phyloP scores from a whole-genome alignment of 208 protist genomes.

The Phytomonas francai region DNA sequence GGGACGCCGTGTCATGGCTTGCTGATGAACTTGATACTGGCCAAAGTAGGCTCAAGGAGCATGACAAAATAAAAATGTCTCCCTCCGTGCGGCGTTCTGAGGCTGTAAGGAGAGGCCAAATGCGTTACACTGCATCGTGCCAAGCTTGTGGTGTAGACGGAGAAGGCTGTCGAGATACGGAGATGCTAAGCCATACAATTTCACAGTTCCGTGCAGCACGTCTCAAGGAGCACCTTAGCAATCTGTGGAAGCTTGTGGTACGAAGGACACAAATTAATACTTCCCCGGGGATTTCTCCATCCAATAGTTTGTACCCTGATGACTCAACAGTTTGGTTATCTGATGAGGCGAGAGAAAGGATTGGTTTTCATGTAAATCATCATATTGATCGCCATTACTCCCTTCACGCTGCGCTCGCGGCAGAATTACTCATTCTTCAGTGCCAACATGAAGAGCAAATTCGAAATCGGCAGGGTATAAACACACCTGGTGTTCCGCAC shows the following conservation, averaged over 20 bases:
- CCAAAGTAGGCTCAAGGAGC: neutral
- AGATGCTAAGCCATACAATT: neutral
- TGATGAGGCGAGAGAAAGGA: constrained; percentile 22
- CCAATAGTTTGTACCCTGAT: neutral
- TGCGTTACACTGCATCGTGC: neutral
- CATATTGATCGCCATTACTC: constrained; percentile 62
- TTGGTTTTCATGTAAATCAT: constrained; percentile 31
- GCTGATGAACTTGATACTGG: neutral
- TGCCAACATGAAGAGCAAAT: constrained; percentile 11
- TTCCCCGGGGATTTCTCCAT: neutral
- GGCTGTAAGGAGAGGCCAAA: neutral
- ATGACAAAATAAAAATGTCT: neutral
- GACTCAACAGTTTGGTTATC: neutral
- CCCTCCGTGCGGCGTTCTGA: neutral
- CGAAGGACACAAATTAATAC: neutral
- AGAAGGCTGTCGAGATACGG: neutral
- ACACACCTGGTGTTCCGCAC: neutral
- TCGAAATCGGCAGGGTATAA: neutral
- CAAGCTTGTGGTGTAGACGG: neutral
- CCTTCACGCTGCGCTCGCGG: constrained; percentile 46
- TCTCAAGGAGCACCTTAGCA: neutral
- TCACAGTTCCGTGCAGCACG: constrained; percentile 1
- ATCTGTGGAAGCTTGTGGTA: neutral
- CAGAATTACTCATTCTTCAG: constrained; percentile 45
- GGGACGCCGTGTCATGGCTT: constrained; percentile 48